A percentile compares a stretch with the other conserved stretches of the same genome.
These are phyloP conservation scores for Prunus padus DNA, from an alignment of 306 rosid genomes.

Conservation along the genomic window DNA sequence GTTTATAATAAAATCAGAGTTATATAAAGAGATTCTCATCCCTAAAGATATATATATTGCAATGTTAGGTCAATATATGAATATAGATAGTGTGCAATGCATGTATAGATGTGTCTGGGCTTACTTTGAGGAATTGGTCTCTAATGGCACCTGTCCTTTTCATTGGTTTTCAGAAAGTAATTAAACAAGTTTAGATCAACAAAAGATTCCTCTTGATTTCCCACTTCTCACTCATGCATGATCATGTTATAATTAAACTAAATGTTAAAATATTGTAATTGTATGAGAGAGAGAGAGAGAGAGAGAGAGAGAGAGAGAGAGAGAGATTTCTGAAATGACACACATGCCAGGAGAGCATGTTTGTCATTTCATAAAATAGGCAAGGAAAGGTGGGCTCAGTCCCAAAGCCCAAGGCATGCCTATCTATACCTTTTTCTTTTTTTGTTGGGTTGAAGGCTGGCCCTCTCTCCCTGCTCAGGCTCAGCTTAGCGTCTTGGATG, in stretches of 20 bases:
- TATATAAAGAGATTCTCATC: slow-evolving; percentile 25
- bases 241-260: neutral
- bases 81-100: neutral
- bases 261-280: too few species aligned
- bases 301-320: neutral
- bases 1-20: slow-evolving; percentile 8
- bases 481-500: neutral
- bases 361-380: slow-evolving; percentile 14
- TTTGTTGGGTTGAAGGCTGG: neutral
- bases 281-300: neutral
- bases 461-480: neutral
- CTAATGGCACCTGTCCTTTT: slow-evolving; percentile 30
- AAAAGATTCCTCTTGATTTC: slow-evolving; percentile 54
- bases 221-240: slow-evolving; percentile 24
- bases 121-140: slow-evolving; percentile 38
- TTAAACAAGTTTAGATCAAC: slow-evolving; percentile 11
- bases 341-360: slow-evolving; percentile 19
- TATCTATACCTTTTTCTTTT: neutral
- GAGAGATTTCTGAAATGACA: neutral
- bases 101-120: slow-evolving; percentile 17
- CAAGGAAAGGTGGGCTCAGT: neutral
- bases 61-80: slow-evolving; percentile 11
- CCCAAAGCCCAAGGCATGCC: slow-evolving; percentile 4
- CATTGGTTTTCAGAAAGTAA: slow-evolving; percentile 36
- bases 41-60: neutral